Percentiles rank a stretch among this genome's conserved stretches.
These are phyloP conservation scores for Xenoacremonium recifei DNA, from an alignment of 2,329 filamentous ascomycete species.

Conservation along the genomic window DNA sequence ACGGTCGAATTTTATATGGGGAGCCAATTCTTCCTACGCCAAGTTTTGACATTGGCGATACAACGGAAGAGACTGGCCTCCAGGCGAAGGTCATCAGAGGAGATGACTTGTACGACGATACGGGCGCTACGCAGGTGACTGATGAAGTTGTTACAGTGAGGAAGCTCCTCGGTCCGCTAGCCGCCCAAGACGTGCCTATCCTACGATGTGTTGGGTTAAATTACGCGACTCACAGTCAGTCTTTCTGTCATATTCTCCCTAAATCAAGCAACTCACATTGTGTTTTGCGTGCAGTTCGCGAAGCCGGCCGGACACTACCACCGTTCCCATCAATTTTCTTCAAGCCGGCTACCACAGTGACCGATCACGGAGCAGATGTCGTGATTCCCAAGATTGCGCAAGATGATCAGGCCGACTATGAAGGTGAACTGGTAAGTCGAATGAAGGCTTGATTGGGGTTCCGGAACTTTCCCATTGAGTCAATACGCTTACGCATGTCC, in stretches of 20 bases:
- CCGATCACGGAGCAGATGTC: background rate
- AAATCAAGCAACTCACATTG: background rate
- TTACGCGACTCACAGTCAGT: conserved; percentile 35
- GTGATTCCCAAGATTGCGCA: background rate
- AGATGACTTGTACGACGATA: background rate
- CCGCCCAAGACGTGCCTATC: conserved; percentile 32
- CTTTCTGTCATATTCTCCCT: no score
- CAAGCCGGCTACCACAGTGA: background rate
- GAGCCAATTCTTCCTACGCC: background rate
- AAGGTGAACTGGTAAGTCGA: background rate
- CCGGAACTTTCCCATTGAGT: no score
- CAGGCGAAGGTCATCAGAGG: background rate
- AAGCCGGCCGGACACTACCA: background rate
- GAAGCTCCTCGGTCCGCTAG: conserved; percentile 28
- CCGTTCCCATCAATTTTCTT: background rate
- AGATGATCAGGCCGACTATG: background rate
- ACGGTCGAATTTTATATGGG: background rate
- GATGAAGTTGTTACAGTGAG: conserved; percentile 26
- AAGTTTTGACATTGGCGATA: background rate
- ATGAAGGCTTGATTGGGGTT: no score
- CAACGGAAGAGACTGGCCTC: background rate
- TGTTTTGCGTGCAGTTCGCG: background rate
- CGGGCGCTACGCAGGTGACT: background rate
- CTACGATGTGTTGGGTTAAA: conserved; percentile 36
- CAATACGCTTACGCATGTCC: no score